phyloP scores from a whole-genome alignment of 495 filamentous ascomycete species.

The Parachaetomium inaequale region DNA sequence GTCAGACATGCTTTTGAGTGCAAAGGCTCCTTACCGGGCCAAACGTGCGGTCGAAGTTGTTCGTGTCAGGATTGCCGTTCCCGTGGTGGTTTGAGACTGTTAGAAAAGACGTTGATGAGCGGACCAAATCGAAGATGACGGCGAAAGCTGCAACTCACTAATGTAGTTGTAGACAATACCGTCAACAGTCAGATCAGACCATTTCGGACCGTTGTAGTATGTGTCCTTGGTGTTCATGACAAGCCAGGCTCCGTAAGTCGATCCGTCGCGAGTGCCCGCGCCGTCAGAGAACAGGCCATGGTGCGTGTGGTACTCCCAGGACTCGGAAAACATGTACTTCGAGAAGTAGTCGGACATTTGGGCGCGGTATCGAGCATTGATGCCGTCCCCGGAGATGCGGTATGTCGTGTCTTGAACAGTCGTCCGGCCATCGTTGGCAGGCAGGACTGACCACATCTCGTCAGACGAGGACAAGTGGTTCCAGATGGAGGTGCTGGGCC shows the following conservation, averaged over 20 bases:
- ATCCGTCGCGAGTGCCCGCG: background rate
- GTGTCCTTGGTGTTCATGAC: slow-evolving; percentile 12
- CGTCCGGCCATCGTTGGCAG: background rate
- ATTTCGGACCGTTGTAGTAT: slow-evolving; percentile 4
- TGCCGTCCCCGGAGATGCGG: slow-evolving; percentile 4
- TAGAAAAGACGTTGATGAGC: background rate
- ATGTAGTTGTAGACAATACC: slow-evolving; percentile 9
- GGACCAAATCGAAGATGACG: background rate
- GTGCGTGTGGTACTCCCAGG: slow-evolving; percentile 8
- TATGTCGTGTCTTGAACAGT: slow-evolving; percentile 5
- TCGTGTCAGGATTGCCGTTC: slow-evolving; percentile 5
- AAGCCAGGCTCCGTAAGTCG: slow-evolving; percentile 2
- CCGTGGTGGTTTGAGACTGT: slow-evolving; percentile 3
- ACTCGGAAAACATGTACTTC: slow-evolving; percentile 10
- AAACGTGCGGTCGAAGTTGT: background rate
- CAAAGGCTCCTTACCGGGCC: background rate
- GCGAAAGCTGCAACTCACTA: background rate
- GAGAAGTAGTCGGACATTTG: slow-evolving; percentile 10
- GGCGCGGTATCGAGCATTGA: background rate
- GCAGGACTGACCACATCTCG: slow-evolving; percentile 7
- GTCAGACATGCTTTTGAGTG: background rate
- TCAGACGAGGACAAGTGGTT: slow-evolving; percentile 4
- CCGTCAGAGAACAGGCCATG: background rate
- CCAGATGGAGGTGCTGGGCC: slow-evolving; percentile 2
- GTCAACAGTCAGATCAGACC: slow-evolving; percentile 6